Base-by-base conservation (phyloP, 495 filamentous ascomycete genomes). In the Podospora australis region DNA sequence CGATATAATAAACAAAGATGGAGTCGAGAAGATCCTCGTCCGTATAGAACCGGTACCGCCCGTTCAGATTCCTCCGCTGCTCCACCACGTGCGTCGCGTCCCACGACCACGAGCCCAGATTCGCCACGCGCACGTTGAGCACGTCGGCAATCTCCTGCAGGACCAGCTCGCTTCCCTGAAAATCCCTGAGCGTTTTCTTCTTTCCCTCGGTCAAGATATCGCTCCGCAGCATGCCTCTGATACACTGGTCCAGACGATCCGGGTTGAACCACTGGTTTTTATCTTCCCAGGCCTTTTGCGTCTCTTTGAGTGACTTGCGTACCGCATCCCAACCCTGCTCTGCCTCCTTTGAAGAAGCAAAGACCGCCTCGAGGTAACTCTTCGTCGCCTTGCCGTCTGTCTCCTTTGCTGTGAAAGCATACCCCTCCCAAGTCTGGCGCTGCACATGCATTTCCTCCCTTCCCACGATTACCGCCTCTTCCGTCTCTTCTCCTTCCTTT, bases 11-110 rank as follows among this genome's bases (percentile, higher is more conserved):
- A 16, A 86, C 59, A 47, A 87, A 72, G 10, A 87, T 71, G 8
- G 74, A 71, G 39, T 86, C 78, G 7, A 85, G 65, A 19, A 86
- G 59, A 50, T 86, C 83, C 58, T 84, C 82, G 50, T 87, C 80
- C 75, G 80, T 78, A 59, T 71, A 78, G n/a, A 86, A 72, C 0
- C 78, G 73, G 50, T 84, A 85, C 49, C 79, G 78, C 0, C 83
- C 81, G 58, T 84, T 87, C 36, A 87, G 61, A 42, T 84, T 78
- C 11, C 76, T 75, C 17, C 81, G 74, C 39, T 62, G 52, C 17
- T 64, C 57, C 28, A 64, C 54, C 14, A 52, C 25, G 11, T 49
- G 39, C 2, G 54, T 58, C 1, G 59, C 45, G 7, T 69, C 70
- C 82, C 81, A 86, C 10, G 57, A 51, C 83, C 83, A 87, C 20